phyloP scores from a whole-genome alignment of 2,329 filamentous ascomycete genomes.

The Exophiala dermatitidis region DNA sequence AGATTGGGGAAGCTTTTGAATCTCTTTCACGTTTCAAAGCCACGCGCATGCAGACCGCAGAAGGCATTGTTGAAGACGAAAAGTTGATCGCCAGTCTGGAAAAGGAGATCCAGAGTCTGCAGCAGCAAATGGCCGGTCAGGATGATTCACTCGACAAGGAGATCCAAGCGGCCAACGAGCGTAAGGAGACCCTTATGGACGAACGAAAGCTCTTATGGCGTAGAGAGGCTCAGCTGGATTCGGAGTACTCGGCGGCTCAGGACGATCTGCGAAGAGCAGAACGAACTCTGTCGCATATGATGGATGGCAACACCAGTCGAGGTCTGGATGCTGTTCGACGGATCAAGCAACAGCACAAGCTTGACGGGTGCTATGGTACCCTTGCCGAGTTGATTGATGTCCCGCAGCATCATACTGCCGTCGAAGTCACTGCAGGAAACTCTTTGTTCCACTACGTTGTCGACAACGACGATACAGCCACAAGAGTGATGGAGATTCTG shows the following conservation, averaged over 20 bases:
- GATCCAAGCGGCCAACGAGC: constrained; percentile 69
- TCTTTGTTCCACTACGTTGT: constrained; percentile 96
- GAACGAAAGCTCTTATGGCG: constrained; percentile 80
- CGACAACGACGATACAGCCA: constrained; percentile 82
- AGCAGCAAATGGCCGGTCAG: constrained; percentile 64
- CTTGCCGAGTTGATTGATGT: constrained; percentile 89
- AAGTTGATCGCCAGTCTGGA: constrained; percentile 65
- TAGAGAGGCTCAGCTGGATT: constrained; percentile 80
- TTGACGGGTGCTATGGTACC: constrained; percentile 85
- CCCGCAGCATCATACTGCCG: constrained; percentile 76
- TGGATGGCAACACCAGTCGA: constrained; percentile 80
- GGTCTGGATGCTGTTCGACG: constrained; percentile 81
- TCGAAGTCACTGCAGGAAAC: constrained; percentile 85
- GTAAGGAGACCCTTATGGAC: constrained; percentile 70
- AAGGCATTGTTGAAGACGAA: constrained; percentile 70
- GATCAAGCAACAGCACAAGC: constrained; percentile 68
- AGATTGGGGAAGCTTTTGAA: constrained; percentile 72
- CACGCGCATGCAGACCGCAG: constrained; percentile 73
- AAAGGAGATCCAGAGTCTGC: constrained; percentile 61
- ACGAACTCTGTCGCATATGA: constrained; percentile 68
- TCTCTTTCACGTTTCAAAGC: constrained; percentile 74
- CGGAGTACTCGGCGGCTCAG: constrained; percentile 65
- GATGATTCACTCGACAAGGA: constrained; percentile 66
- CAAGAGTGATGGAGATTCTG: constrained; percentile 69
- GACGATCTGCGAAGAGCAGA: constrained; percentile 73